phyloP scores from a whole-genome alignment of 2,329 filamentous ascomycete species.

The Aquanectria penicillioides region DNA sequence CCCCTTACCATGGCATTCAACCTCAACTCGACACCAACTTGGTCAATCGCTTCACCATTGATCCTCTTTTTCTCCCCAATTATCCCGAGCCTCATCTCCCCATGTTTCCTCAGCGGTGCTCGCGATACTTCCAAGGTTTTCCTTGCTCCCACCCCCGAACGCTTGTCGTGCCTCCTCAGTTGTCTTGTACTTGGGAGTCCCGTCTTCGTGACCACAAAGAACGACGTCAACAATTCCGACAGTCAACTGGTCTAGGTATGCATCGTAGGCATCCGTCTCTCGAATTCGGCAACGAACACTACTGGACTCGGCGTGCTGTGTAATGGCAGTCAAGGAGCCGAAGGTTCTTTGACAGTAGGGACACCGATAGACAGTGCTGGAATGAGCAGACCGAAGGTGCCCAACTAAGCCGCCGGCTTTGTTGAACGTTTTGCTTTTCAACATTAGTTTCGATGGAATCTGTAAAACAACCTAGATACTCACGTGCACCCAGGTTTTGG shows the following conservation, averaged over 20 bases:
- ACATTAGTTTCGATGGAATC: not conserved
- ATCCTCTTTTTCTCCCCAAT: constrained; percentile 9
- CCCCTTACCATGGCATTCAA: not conserved
- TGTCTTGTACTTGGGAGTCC: constrained; percentile 41
- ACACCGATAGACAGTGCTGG: constrained; percentile 49
- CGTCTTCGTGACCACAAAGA: constrained; percentile 34
- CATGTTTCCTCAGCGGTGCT: not conserved
- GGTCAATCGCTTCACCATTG: constrained; percentile 23
- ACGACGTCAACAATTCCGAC: constrained; percentile 44
- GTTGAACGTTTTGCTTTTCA: constrained; percentile 53
- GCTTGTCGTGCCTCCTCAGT: constrained; percentile 25
- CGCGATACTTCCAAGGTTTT: too few relatives aligned
- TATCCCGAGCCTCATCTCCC: not conserved
- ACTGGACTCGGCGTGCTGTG: constrained; percentile 60
- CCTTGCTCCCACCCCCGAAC: not conserved
- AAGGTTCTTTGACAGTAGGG: constrained; percentile 57
- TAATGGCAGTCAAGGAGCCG: constrained; percentile 53
- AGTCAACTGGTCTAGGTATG: constrained; percentile 46
- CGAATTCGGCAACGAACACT: constrained; percentile 55
- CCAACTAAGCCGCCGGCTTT: constrained; percentile 42
- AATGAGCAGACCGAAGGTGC: constrained; percentile 56
- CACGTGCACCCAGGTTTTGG: constrained; percentile 63
- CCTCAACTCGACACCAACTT: not conserved
- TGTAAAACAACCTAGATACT: constrained; percentile 35
- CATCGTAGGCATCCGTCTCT: constrained; percentile 48